Percentiles rank a stretch among this genome's conserved stretches.
These are phyloP conservation scores for Medicago ruthenica DNA, from an alignment of 306 rosid species.

Conservation along the genomic window DNA sequence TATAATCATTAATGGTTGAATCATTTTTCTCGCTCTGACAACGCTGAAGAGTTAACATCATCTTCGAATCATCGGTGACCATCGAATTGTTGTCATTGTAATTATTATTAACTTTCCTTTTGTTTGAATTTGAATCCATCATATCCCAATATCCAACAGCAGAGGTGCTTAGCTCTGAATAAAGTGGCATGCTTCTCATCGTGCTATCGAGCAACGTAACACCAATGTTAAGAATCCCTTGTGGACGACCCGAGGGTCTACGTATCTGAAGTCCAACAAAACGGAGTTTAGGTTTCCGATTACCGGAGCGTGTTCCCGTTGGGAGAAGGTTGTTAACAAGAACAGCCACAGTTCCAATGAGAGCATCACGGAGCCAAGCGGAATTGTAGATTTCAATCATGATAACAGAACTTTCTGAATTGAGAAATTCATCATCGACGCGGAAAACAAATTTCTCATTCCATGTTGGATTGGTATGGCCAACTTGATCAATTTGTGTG, in stretches of 20 bases:
- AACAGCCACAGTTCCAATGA: conserved; percentile 64
- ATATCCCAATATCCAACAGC: conserved; percentile 49
- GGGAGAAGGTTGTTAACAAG: conserved; percentile 56
- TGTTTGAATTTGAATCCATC: conserved; percentile 15
- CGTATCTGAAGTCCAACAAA: conserved; percentile 69
- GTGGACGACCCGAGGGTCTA: conserved; percentile 75
- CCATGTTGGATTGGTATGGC: conserved; percentile 74
- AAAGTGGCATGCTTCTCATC: conserved; percentile 70
- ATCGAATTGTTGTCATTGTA: not conserved
- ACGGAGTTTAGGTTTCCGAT: conserved; percentile 54
- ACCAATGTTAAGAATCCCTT: conserved; percentile 74
- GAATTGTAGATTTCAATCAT: conserved; percentile 65
- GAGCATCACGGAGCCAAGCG: conserved; percentile 57
- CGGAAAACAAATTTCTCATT: conserved; percentile 81
- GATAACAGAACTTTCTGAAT: conserved; percentile 46
- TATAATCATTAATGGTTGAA: conserved; percentile 35
- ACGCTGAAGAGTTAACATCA: conserved; percentile 43
- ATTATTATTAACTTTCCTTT: not conserved
- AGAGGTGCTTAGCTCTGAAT: conserved; percentile 68
- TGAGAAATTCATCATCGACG: conserved; percentile 58
- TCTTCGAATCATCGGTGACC: not conserved
- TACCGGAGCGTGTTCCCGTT: conserved; percentile 8
- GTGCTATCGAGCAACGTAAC: conserved; percentile 59
- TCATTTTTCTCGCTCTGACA: conserved; percentile 52
- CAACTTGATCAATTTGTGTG: conserved; percentile 58